Evolutionary conservation across 441 rosid genomes (phyloP), one percentile per base, ranked within the genome.

Genomic region (Aquilaria agallochum): DNA sequence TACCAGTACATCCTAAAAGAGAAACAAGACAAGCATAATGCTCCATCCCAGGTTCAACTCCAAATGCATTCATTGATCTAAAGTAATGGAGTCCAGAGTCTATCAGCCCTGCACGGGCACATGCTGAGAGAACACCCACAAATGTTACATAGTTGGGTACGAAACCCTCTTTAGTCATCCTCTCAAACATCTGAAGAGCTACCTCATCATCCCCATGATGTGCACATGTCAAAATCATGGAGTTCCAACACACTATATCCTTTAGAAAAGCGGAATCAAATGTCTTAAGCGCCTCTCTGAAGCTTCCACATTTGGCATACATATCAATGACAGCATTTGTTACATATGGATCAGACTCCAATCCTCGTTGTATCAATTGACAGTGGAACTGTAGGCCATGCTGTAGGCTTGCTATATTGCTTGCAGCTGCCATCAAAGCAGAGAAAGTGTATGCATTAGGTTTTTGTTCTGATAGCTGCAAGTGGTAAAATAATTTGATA

Each of bases 221-320:
- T 12, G 90, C 92, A 66, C 74, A 83, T 33, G 86, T 68, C 5
- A 73, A 73, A 57, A 88, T 88, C 68, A 91, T 74, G 64, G 94
- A 80, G 69, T 88, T 91, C 94, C 90, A 91, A 62, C 90, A 86
- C 27, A 76, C 76, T 2, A 73, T 63, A 66, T 86, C 92, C 77
- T 78, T 83, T 59, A 72, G 52, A 55, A 48, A 36, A 32, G 77
- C 59, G 4, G 68, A 72, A 68, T 36, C 56, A 71, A 86, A 90
- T 66, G 82, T 74, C 69, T 71, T 75, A 14, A 62, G 14, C 52
- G 95, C 87, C 56, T 78, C 84, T 68, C 67, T 71, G 3, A 86
- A 76, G 68, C 82, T 74, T 72, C 93, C 93, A 66, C 95, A 86
- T 72, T 90, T 90, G 44, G 90, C 78, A 49, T 88, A 88, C 97